These are phyloP conservation scores for Lactarius evosmus DNA, from an alignment of 768 basidiomycete species.

Conservation along the genomic window DNA sequence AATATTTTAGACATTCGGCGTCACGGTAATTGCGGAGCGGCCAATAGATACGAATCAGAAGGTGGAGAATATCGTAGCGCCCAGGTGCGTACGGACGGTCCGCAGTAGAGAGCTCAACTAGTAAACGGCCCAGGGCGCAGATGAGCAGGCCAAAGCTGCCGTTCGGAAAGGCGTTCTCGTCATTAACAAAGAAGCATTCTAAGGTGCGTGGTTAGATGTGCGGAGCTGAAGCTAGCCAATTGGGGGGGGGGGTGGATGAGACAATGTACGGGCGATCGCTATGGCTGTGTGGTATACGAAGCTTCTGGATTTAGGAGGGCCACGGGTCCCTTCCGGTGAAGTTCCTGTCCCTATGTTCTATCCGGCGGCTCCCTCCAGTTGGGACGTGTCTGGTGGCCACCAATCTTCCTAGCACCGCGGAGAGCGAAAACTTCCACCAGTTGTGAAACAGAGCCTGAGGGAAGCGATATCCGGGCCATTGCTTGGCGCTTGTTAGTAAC, in stretches of 20 bases:
- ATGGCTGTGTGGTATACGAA: neutral
- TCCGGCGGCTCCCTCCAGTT: neutral
- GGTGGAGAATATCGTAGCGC: neutral
- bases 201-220: neutral
- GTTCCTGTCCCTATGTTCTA: neutral
- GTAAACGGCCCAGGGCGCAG: neutral
- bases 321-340: neutral
- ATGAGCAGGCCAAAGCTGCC: neutral
- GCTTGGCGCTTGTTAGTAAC: neutral
- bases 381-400: neutral
- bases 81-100: neutral
- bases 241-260: neutral
- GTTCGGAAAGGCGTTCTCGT: neutral
- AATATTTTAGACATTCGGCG: neutral
- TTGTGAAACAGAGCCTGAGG: neutral
- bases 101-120: neutral
- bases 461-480: neutral
- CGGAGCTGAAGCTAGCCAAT: neutral
- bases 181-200: neutral
- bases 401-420: neutral
- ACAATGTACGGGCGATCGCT: neutral
- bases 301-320: neutral
- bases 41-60: neutral
- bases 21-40: neutral
- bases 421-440: neutral